Evolutionary conservation across 441 rosid genomes (phyloP), one percentile per base, ranked within the genome.

Genomic region (Populus hybrid): DNA sequence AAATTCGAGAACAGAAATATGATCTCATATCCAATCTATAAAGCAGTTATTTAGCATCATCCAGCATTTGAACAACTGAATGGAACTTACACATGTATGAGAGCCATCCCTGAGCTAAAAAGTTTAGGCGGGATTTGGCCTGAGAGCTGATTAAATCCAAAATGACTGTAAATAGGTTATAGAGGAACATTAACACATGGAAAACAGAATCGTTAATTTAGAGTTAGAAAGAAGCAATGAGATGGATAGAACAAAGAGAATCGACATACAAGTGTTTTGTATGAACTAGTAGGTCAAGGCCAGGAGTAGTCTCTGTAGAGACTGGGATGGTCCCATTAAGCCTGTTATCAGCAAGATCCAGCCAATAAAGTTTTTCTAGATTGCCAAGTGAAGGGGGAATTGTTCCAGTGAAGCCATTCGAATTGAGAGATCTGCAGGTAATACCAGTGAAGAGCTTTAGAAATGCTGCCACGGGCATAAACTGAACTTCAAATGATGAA

Each of bases 331-430:
- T 0, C 73, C 99, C 99, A 6, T 72, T 80, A 14, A 96, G 89
- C 77, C 76, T 73, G 83, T 96, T 96, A 78, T 90, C 95, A 21
- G 96, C 86, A 74, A 96, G 84, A 84, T 96, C 99, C 32, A 96
- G 76, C 99, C 91, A 92, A 81, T 83, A 80, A 23, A 96, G 94
- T 0, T 71, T 85, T 1, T 87, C 57, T 73, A 96, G 87, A 54
- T 77, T 87, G n/a, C 98, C 98, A 23, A 94, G 84, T 73, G 94
- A 85, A 1, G 89, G 82, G 0, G 98, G 98, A 67, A 96, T 90
- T 59, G 5, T 11, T 54, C 98, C 99, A 50, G 5, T 86, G 78
- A 96, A 92, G 67, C 82, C 16, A 80, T 96, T 96, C 0, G 85
- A 85, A 83, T 91, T 92, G 42, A 94, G 76, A 72, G 97, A 91